Conservation (phyloP, 73 alveolate species). For the Paramecium sonneborni region DNA sequence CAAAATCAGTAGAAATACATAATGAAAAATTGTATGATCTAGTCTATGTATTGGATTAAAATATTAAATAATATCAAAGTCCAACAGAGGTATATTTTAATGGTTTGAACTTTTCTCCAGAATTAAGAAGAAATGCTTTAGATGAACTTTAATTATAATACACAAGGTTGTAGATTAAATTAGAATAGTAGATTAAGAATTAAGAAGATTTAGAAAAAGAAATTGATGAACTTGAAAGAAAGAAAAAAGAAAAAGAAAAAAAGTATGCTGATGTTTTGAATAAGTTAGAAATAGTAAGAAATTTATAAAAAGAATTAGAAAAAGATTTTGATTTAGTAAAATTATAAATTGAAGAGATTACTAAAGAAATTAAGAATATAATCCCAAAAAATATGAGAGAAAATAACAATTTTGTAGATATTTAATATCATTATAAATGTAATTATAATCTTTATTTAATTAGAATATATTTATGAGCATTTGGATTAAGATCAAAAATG, state of each 20-base stretch:
- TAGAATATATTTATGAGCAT: not conserved
- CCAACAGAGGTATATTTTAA: not conserved
- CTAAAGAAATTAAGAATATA: not conserved
- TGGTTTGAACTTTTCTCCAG: conserved; percentile 21
- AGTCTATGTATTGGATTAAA: not conserved
- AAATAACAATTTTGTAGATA: not conserved
- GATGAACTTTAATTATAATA: not conserved
- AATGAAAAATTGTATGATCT: not conserved
- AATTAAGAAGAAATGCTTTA: not conserved
- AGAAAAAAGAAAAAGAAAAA: not conserved
- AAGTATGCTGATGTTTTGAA: not conserved
- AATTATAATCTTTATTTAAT: not conserved
- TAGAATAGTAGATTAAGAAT: not conserved
- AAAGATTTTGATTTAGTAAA: not conserved
- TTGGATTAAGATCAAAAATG: not conserved
- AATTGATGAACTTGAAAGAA: not conserved
- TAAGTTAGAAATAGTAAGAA: not conserved
- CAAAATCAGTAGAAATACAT: not conserved
- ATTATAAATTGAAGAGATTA: not conserved
- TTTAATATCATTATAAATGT: not conserved
- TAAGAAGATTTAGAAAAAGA: not conserved
- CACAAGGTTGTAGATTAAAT: not conserved
- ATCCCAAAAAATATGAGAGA: not conserved
- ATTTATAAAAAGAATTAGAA: not conserved
- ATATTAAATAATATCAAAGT: not conserved